These are phyloP conservation scores for Pythium oligandrum DNA, from an alignment of 352 stramenopile genomes.

Conservation along the genomic window DNA sequence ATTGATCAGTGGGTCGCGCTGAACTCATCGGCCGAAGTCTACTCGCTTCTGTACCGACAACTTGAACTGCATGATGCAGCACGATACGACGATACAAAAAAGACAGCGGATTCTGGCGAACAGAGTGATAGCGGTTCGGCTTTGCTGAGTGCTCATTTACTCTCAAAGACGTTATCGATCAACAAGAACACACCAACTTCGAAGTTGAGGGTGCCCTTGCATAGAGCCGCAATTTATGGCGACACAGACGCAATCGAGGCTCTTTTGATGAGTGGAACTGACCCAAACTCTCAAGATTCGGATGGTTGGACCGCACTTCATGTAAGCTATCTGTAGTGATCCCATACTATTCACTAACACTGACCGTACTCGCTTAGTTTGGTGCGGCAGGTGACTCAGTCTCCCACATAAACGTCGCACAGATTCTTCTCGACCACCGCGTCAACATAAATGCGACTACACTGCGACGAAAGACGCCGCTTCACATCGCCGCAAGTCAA, in stretches of 20 bases:
- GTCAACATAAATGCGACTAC: constrained; percentile 34
- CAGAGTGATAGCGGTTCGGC: no score
- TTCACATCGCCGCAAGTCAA: constrained; percentile 34
- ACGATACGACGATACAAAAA: no score
- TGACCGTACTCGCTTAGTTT: constrained; percentile 23
- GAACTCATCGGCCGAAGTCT: no score
- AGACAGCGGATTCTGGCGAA: no score
- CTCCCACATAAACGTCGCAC: constrained; percentile 30
- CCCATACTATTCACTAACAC: no score
- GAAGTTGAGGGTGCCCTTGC: constrained; percentile 11
- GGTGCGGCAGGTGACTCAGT: constrained; percentile 32
- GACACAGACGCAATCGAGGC: constrained; percentile 29
- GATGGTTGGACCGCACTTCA: constrained; percentile 63
- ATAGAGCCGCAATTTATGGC: constrained; percentile 47
- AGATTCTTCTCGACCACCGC: constrained; percentile 22
- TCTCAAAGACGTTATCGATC: constrained; percentile 24
- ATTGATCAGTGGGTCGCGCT: no score
- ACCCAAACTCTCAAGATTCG: constrained; percentile 33
- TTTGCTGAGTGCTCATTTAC: constrained; percentile 11
- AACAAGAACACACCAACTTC: constrained; percentile 4
- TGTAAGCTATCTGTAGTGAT: constrained; percentile 19
- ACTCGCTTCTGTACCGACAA: no score
- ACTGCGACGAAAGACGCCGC: constrained; percentile 42
- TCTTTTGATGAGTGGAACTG: constrained; percentile 33
- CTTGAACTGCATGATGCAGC: no score